These are phyloP conservation scores for Acanthamoeba sp. DNA, from an alignment of 208 protist species.

Conservation along the genomic window DNA sequence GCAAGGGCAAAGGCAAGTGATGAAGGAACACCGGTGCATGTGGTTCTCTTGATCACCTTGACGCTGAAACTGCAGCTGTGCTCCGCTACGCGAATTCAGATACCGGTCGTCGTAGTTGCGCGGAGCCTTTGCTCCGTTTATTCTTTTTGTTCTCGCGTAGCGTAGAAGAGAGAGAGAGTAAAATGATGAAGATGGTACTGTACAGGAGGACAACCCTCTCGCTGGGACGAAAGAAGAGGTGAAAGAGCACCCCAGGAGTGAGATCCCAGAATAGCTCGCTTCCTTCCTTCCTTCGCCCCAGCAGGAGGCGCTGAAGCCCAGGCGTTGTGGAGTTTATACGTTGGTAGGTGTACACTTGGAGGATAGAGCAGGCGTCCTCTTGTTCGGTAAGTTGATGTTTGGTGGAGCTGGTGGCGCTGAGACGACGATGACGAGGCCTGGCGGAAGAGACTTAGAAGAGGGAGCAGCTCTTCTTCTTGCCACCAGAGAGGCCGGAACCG, in stretches of 20 bases:
- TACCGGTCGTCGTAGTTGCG: no score
- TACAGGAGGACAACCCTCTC: constrained; percentile 28
- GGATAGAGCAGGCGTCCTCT: constrained; percentile 24
- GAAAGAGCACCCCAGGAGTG: no score
- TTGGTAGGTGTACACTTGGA: constrained; percentile 22
- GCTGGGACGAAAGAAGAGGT: background rate
- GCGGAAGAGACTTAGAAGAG: constrained; percentile 19
- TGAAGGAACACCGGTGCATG: background rate
- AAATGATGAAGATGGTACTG: background rate
- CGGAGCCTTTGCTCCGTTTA: constrained; percentile 68
- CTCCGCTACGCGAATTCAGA: no score
- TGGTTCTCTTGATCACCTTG: background rate
- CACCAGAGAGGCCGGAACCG: constrained; percentile 29
- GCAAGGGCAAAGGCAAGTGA: constrained; percentile 11
- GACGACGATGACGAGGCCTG: background rate
- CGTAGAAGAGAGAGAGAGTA: background rate
- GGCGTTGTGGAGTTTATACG: constrained; percentile 13
- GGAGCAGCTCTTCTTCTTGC: constrained; percentile 59
- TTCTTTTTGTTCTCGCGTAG: background rate
- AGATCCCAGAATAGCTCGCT: no score
- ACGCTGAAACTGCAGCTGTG: no score
- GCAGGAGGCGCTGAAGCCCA: background rate
- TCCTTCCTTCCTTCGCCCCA: background rate
- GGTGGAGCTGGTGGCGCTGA: background rate
- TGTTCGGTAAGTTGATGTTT: background rate